Evolutionary conservation across 2,329 filamentous ascomycete species (phyloP).

Genomic region (Aspergillus niger): DNA sequence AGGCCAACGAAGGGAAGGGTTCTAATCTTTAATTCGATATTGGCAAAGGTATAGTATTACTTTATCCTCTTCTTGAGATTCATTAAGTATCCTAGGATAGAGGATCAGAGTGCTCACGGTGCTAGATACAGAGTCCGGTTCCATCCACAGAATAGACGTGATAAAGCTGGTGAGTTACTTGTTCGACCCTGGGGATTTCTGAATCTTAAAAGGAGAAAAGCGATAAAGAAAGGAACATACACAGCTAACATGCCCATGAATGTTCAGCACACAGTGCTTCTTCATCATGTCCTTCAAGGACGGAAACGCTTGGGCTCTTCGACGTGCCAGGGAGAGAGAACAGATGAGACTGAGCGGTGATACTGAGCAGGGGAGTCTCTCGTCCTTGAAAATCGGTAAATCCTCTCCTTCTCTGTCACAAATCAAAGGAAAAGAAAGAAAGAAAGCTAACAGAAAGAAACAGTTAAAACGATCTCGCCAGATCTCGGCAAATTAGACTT

Average conservation of each 20-base stretch:
- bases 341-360: not conserved
- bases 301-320: slow-evolving; percentile 32
- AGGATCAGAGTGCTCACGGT: too few relatives aligned
- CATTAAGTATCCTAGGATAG: too few relatives aligned
- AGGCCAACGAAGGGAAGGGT: too few relatives aligned
- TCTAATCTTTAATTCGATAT: too few relatives aligned
- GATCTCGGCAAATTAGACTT: slow-evolving; percentile 23
- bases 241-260: not conserved
- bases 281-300: slow-evolving; percentile 16
- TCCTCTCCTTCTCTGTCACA: not conserved
- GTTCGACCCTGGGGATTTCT: too few relatives aligned
- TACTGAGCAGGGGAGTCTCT: not conserved
- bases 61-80: too few relatives aligned
- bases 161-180: too few relatives aligned
- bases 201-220: too few relatives aligned
- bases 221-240: not conserved
- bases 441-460: not conserved
- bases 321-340: slow-evolving; percentile 22
- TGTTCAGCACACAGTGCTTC: not conserved
- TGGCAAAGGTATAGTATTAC: too few relatives aligned
- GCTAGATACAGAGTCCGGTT: too few relatives aligned
- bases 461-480: not conserved
- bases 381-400: not conserved
- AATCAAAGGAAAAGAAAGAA: not conserved
- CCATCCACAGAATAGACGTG: too few relatives aligned